Evolutionary conservation across 2,329 filamentous ascomycete genomes (phyloP).

Genomic region (Arthrobotrys iridis): DNA sequence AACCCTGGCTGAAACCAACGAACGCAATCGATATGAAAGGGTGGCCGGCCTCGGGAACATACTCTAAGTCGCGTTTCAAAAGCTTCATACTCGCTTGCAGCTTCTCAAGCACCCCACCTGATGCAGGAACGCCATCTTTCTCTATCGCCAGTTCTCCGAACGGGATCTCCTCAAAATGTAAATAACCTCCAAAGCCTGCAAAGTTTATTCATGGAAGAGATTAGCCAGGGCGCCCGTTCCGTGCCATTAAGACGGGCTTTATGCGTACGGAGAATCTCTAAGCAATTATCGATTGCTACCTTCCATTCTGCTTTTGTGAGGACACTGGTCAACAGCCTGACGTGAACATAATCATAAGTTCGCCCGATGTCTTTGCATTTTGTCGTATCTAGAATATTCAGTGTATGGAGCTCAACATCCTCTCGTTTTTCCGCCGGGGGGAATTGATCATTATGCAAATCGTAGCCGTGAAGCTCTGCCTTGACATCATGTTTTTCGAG

Average conservation of each 20-base stretch:
- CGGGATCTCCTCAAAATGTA: slow-evolving; percentile 44
- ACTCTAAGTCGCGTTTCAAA: slow-evolving; percentile 43
- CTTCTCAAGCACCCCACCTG: slow-evolving; percentile 41
- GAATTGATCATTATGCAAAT: slow-evolving; percentile 41
- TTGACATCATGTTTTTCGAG: slow-evolving; percentile 15
- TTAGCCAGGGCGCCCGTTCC: background rate
- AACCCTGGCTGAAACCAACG: slow-evolving; percentile 15
- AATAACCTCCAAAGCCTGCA: slow-evolving; percentile 24
- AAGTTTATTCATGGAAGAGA: background rate
- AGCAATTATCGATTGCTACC: slow-evolving; percentile 31
- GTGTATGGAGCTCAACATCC: slow-evolving; percentile 16
- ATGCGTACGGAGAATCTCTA: slow-evolving; percentile 31
- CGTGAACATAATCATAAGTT: slow-evolving; percentile 37
- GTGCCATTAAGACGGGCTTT: background rate
- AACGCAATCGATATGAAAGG: background rate
- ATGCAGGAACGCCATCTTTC: slow-evolving; percentile 16
- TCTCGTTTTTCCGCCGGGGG: slow-evolving; percentile 24
- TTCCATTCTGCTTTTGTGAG: slow-evolving; percentile 40
- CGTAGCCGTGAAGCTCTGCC: slow-evolving; percentile 32
- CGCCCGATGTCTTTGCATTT: slow-evolving; percentile 17
- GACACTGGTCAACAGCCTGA: slow-evolving; percentile 19
- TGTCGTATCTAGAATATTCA: slow-evolving; percentile 37
- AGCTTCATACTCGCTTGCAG: slow-evolving; percentile 31
- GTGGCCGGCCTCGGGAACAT: slow-evolving; percentile 8
- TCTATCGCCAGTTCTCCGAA: slow-evolving; percentile 37